Evolutionary conservation across 176 grass and related monocot genomes (phyloP).

Genomic region (Juncus inflexus): DNA sequence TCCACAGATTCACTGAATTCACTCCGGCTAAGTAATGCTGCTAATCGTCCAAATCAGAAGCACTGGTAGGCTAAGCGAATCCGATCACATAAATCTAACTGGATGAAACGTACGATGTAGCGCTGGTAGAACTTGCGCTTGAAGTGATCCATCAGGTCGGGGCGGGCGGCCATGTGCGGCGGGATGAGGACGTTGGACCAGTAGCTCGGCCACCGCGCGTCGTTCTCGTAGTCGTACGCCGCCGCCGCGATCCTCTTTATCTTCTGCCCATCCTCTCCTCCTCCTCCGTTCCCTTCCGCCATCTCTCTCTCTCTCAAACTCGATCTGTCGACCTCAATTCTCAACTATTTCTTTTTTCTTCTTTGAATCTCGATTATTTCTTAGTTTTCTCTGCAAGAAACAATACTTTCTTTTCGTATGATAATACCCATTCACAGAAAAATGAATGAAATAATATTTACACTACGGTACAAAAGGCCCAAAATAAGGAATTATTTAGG

Average conservation of each 20-base stretch:
- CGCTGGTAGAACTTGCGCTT: conserved; percentile 68
- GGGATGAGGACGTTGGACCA: conserved; percentile 43
- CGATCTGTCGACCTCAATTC: neutral
- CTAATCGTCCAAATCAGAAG: too few species aligned
- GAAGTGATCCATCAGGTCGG: conserved; percentile 41
- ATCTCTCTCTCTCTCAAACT: conserved; percentile 20
- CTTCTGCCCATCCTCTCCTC: conserved; percentile 28
- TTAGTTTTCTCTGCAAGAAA: too few species aligned
- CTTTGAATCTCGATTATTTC: neutral
- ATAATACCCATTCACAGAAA: neutral
- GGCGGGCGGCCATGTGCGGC: conserved; percentile 37
- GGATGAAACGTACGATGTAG: conserved; percentile 33
- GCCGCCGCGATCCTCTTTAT: conserved; percentile 38
- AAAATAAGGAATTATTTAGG: conserved; percentile 2
- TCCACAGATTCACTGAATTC: too few species aligned
- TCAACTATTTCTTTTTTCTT: conserved; percentile 7
- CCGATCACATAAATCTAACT: too few species aligned
- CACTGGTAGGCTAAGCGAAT: too few species aligned
- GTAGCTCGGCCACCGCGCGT: conserved; percentile 47
- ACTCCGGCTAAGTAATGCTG: too few species aligned
- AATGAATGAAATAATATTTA: neutral
- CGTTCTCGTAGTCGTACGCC: conserved; percentile 55
- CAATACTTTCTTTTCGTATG: neutral
- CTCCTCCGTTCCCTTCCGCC: conserved; percentile 15
- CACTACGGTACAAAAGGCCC: neutral